A percentile compares a stretch with the other conserved stretches of the same genome.
Evolutionary conservation across 176 grass and related monocot genomes (phyloP).

Genomic region (Ampelocalamus luodianensis): DNA sequence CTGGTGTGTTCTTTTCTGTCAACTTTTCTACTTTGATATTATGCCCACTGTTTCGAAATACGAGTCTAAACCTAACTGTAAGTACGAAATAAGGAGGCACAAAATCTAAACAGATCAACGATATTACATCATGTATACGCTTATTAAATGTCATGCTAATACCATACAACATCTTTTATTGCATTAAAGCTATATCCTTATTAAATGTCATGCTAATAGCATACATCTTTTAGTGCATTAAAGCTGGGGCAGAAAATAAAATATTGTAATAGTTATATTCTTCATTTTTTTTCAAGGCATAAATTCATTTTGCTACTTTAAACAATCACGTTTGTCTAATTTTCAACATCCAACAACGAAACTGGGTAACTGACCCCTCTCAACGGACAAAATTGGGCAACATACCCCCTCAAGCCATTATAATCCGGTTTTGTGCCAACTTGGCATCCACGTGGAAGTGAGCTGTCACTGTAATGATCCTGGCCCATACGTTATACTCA

Average conservation of each 20-base stretch:
- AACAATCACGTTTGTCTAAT: too few relatives aligned
- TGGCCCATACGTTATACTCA: too few relatives aligned
- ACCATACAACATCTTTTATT: background rate
- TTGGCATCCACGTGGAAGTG: too few relatives aligned
- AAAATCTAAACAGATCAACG: background rate
- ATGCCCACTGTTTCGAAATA: background rate
- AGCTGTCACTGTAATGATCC: too few relatives aligned
- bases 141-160: background rate
- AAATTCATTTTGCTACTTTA: too few relatives aligned
- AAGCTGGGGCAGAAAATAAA: background rate
- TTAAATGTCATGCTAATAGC: background rate
- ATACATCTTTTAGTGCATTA: background rate
- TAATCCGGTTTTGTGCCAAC: too few relatives aligned
- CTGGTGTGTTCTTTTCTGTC: background rate
- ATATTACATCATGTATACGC: background rate
- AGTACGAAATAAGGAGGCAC: background rate
- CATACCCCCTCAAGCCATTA: too few relatives aligned
- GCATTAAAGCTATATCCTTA: background rate
- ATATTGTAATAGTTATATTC: too few relatives aligned
- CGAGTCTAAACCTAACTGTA: background rate
- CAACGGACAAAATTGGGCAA: too few relatives aligned
- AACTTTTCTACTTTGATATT: background rate
- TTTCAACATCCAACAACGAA: too few relatives aligned
- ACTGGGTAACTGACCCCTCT: too few relatives aligned
- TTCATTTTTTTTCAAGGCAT: too few relatives aligned